Conservation (phyloP, 2,329 filamentous ascomycete genomes). For the Colletotrichum musicola region DNA sequence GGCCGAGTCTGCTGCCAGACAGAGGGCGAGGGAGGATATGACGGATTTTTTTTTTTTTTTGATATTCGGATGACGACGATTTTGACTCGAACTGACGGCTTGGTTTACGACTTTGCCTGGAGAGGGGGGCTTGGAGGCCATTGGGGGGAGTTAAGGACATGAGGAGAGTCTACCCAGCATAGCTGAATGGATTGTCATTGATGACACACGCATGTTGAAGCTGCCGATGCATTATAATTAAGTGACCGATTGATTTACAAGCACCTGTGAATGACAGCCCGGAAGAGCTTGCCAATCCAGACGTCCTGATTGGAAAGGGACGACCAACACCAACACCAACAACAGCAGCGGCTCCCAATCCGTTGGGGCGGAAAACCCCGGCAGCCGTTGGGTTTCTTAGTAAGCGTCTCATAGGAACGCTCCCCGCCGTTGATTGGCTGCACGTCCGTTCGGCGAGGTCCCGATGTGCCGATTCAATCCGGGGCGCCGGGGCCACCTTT, state of each 20-base stretch:
- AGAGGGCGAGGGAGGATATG: constrained; percentile 14
- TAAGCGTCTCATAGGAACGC: neutral
- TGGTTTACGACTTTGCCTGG: constrained; percentile 17
- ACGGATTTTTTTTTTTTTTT: constrained; percentile 34
- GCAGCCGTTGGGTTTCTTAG: constrained; percentile 25
- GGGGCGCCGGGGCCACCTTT: constrained; percentile 20
- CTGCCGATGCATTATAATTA: neutral
- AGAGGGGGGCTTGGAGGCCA: constrained; percentile 31
- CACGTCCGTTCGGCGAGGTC: neutral
- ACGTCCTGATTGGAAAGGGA: constrained; percentile 26
- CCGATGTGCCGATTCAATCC: constrained; percentile 40
- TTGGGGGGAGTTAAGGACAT: constrained; percentile 21
- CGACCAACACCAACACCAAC: neutral
- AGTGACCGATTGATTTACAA: neutral
- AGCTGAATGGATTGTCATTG: constrained; percentile 28
- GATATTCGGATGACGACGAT: constrained; percentile 20
- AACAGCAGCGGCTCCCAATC: neutral
- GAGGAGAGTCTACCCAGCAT: constrained; percentile 16
- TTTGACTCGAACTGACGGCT: constrained; percentile 19
- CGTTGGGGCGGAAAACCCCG: constrained; percentile 37
- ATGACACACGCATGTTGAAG: constrained; percentile 1
- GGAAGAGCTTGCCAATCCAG: constrained; percentile 22
- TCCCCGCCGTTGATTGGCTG: constrained; percentile 5
- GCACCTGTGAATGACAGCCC: neutral
- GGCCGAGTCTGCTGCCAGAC: neutral